Percentiles rank a stretch among this genome's conserved stretches.
These are phyloP conservation scores for Acanthamoeba healyi DNA, from an alignment of 208 protist genomes.

Conservation along the genomic window DNA sequence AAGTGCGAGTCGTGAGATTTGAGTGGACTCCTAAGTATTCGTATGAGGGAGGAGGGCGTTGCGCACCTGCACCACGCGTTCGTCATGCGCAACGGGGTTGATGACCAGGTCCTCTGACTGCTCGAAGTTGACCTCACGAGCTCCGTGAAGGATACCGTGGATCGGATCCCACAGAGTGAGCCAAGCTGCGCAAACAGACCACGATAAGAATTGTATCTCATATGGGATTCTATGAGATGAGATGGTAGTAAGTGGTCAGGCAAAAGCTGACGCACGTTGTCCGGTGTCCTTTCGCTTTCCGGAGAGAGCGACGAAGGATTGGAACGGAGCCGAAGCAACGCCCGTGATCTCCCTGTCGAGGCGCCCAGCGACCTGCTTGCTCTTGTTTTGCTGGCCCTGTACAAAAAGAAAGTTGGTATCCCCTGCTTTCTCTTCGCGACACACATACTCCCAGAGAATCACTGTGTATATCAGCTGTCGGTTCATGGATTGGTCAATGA, in stretches of 20 bases:
- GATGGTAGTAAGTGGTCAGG: not conserved
- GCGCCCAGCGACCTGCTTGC: not conserved
- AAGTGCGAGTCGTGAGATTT: not conserved
- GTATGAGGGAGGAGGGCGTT: no score
- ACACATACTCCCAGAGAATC: not conserved
- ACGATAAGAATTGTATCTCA: not conserved
- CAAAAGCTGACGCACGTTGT: not conserved
- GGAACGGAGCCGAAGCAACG: not conserved
- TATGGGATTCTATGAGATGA: not conserved
- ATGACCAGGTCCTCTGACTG: conserved; percentile 13
- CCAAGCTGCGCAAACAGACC: not conserved
- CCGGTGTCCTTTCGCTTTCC: conserved; percentile 26
- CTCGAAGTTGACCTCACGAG: conserved; percentile 29
- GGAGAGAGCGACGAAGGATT: conserved; percentile 35
- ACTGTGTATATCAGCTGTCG: no score
- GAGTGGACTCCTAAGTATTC: not conserved
- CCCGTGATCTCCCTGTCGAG: conserved; percentile 1
- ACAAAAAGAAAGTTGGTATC: not conserved
- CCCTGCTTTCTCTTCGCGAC: not conserved
- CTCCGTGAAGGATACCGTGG: conserved; percentile 24
- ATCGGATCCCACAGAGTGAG: conserved; percentile 57
- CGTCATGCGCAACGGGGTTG: not conserved
- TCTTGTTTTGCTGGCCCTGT: conserved; percentile 8
- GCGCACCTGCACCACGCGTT: conserved; percentile 13
- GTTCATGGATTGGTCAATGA: not conserved